Base-by-base conservation (phyloP, 768 basidiomycete species). In the Pleurotus sapidus region DNA sequence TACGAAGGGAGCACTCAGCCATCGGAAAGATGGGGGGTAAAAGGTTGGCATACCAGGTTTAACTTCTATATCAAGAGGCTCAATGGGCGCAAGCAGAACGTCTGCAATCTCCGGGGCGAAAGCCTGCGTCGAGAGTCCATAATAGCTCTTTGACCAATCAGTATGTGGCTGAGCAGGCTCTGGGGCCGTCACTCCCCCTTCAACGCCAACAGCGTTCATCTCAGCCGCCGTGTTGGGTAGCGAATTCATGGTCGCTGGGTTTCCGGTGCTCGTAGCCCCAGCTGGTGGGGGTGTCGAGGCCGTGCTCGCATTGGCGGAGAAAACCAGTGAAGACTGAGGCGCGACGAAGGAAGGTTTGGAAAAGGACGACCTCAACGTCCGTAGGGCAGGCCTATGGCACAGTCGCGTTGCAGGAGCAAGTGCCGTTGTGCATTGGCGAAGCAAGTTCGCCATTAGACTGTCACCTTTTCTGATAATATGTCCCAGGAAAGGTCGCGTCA, bases 101-200 rank as follows among this genome's bases (percentile, higher is more conserved):
- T 92, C 84, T 0, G 89, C 80, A 59, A 84, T 77, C 51, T 95
- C 91, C 64, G 81, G 85, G 2, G 86, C 65, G 70, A 97, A 98
- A 2, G 95, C 86, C 66, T 86, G 75, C 0, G 78, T 70, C 3
- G 89, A 89, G 25, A 98, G 73, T 0, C 95, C 96, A 59, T 84
- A 75, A 68, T 93, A 98, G 65, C 87, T 89, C 66, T 82, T 88
- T 1, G 91, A 91, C 95, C 95, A 98, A 70, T 98, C 91, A 1
- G 82, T 89, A 2, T 69, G 57, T 5, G 64, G 65, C 48, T 74
- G 70, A 15, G 38, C 24, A 11, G 4, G 46, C n/a, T 47, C 59
- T 24, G 64, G 37, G 0, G 56, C 48, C 27, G 56, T 55, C 7
- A 20, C 27, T 37, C 57, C 62, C 30, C 57, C 56, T 11, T 54